Conservation (phyloP, 164 flowering plant species). For the Stephania cephalantha region DNA sequence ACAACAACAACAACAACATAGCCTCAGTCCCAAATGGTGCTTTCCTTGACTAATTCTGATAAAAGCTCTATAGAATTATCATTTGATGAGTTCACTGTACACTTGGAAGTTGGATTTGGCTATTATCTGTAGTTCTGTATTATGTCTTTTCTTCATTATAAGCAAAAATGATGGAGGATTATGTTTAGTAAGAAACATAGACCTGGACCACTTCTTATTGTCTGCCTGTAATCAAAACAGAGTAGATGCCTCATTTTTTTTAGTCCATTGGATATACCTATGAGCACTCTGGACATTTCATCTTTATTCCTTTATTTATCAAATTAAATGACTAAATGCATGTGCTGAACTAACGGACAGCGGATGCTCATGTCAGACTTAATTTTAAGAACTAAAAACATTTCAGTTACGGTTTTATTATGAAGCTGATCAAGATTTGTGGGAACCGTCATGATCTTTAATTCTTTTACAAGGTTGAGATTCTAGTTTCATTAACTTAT, state of each 20-base stretch:
- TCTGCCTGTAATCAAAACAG: too few relatives aligned
- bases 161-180: background rate
- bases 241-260: too few relatives aligned
- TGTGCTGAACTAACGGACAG: background rate
- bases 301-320: background rate
- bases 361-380: background rate
- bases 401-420: background rate
- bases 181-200: background rate
- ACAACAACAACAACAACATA: too few relatives aligned
- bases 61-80: background rate
- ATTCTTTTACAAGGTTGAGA: background rate
- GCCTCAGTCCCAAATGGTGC: too few relatives aligned
- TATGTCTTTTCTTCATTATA: background rate
- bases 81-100: background rate
- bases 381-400: background rate
- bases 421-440: background rate
- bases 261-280: too few relatives aligned
- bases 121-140: too few relatives aligned
- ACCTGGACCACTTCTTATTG: background rate
- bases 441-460: background rate
- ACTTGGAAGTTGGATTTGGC: background rate
- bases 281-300: too few relatives aligned
- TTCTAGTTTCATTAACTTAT: background rate
- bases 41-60: background rate
- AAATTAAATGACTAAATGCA: background rate